Evolutionary conservation across 257 asterid species (phyloP).

Genomic region (Verbascum thapsus): DNA sequence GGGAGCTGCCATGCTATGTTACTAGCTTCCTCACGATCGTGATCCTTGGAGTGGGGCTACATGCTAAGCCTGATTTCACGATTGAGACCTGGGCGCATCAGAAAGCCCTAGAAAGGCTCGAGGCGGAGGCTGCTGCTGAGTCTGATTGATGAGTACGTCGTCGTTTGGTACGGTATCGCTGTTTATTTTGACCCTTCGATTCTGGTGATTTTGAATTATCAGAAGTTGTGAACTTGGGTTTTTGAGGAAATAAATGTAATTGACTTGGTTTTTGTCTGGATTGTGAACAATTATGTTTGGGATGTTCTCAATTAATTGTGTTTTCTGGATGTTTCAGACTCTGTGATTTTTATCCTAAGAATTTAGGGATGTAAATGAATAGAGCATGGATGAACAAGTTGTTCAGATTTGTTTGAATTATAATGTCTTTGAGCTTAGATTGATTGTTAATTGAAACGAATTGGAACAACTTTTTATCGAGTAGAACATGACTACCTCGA

Average conservation of each 20-base stretch:
- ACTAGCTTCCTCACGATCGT: constrained; percentile 83
- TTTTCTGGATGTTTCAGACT: constrained; percentile 11
- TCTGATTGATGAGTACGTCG: constrained; percentile 33
- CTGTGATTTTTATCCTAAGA: too few species aligned
- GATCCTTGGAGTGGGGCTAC: constrained; percentile 89
- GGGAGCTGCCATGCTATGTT: constrained; percentile 96
- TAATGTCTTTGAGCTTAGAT: too few species aligned
- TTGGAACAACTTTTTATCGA: too few species aligned
- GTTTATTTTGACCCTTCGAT: too few species aligned
- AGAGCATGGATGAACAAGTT: too few species aligned
- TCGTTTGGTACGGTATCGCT: too few species aligned
- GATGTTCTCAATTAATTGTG: not conserved
- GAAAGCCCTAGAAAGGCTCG: constrained; percentile 92
- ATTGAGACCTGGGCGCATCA: constrained; percentile 98
- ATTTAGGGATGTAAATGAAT: too few species aligned
- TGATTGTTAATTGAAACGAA: too few species aligned
- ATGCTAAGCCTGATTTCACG: constrained; percentile 96
- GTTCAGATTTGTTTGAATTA: too few species aligned
- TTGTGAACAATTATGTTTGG: too few species aligned
- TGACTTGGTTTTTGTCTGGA: constrained; percentile 8
- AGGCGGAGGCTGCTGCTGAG: constrained; percentile 47
- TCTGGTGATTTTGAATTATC: constrained; percentile 22
- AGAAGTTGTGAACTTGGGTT: constrained; percentile 32
- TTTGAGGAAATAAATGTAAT: constrained; percentile 37
- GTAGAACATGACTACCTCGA: too few species aligned